These are phyloP conservation scores for Fraxinus pennsylvanica DNA, from an alignment of 257 asterid species.

Conservation along the genomic window DNA sequence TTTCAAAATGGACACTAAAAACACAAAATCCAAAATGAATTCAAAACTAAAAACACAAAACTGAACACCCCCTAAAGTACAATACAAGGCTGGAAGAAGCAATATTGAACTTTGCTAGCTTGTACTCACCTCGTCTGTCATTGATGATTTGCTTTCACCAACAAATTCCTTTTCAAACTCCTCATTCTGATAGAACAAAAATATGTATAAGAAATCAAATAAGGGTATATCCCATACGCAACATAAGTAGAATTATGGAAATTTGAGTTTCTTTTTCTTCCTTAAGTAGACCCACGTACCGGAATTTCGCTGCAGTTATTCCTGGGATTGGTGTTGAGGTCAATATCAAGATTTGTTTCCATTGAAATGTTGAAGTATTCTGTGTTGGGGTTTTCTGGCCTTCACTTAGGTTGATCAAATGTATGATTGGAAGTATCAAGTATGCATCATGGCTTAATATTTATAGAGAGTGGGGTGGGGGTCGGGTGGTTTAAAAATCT, in stretches of 20 bases:
- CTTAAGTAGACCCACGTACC: background rate
- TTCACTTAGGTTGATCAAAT: background rate
- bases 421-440: background rate
- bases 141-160: slow-evolving; percentile 9
- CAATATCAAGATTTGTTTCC: slow-evolving; percentile 24
- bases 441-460: background rate
- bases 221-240: too few species aligned
- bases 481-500: background rate
- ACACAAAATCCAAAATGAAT: too few species aligned
- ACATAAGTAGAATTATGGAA: background rate
- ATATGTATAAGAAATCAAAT: background rate
- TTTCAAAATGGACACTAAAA: too few species aligned
- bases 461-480: background rate
- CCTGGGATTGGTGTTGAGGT: slow-evolving; percentile 35
- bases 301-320: background rate
- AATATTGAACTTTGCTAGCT: background rate
- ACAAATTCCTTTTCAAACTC: slow-evolving; percentile 22
- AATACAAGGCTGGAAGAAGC: background rate
- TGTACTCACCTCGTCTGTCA: slow-evolving; percentile 23
- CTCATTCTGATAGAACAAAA: slow-evolving; percentile 12
- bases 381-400: background rate
- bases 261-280: background rate
- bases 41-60: too few species aligned
- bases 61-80: too few species aligned
- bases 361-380: slow-evolving; percentile 2